Evolutionary conservation across 2,329 filamentous ascomycete species (phyloP), one percentile per base, ranked within the genome.

Genomic region (Xylariaceae sp.): DNA sequence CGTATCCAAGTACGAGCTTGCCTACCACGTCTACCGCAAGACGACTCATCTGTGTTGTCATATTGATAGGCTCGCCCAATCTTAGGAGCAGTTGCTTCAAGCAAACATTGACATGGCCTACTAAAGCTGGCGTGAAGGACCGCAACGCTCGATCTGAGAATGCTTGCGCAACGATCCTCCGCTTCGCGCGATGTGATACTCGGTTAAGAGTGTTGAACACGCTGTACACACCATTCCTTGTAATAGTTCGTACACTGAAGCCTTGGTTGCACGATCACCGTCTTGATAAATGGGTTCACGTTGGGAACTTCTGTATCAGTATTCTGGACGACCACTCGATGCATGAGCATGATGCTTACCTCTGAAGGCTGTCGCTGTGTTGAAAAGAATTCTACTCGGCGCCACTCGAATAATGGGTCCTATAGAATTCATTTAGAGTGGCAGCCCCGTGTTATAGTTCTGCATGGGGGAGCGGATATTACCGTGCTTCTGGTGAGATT

Each of bases 351-450:
- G 33, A 10, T 14, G 14, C 13, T 33, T 18, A 42, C 42, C 48
- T 31, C 43, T n/a, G 17, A 53, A 39, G 2, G 51, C 47, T 10
- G 36, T 47, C 13, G n/a, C 43, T 7, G 42, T 49, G 34, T 50
- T 50, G 42, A 53, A 53, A 4, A 53, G 36, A 6, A 53, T 39
- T 5, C 46, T 38, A n/a, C 50, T 43, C 7, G 46, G 51, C 10
- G 18, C 51, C 19, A 49, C 17, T 16, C 51, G 38, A 40, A 48
- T 19, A n/a, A 50, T 43, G 13, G 47, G 14, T 9, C 51, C 51
- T 50, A 18, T 6, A 39, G 31, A 28, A 10, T 14, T 14, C 18
- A 17, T 13, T 40, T 17, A 6, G 10, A 41, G 11, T 38, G 38
- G 6, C 5, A 38, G 14, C 10, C 13, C 10, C 19, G 34, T 31